Base-by-base conservation (phyloP, 257 asterid species). In the Paraleonurus japonicus region DNA sequence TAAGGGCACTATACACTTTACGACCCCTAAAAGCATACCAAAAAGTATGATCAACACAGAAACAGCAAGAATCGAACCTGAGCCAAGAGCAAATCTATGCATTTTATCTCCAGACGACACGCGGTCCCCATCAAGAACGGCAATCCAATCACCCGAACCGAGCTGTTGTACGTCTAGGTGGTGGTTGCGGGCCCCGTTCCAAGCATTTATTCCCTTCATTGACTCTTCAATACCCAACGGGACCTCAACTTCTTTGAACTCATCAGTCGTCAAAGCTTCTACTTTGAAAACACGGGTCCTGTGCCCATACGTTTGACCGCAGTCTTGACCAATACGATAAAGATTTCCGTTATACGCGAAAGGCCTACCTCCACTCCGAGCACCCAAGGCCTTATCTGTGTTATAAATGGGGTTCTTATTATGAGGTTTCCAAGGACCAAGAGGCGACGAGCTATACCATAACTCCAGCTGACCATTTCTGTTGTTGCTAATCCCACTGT, bases 351-450 rank as follows among this genome's bases (percentile, higher is more conserved):
- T 60, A 20, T 92, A 81, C 27, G 80, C 43, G 61, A 95, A 89
- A 4, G 99, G 99, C 66, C 99, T 77, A 60, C 99, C 99, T 35
- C 97, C 99, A 28, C 86, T 95, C 20, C 98, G 91, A 45, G 99
- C 98, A 58, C 96, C 99, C 81, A 61, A 62, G 82, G 88, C 79
- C 75, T 81, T 88, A 76, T 84, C 88, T 11, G 83, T 81, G 84
- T 89, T 95, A 62, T 92, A 81, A 43, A 95, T 78, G 5, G 97
- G 96, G 78, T 92, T 92, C 81, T 80, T 87, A 74, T 81, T 87
- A 55, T 95, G 99, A 48, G 95, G 94, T 79, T 63, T 88, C 96
- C 96, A 95, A 35, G 96, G 98, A 74, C 99, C 99, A 28, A 84
- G 85, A 41, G 95, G 98, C 0, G 99, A 83, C 74, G 39, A 76